Evolutionary conservation across 2,329 filamentous ascomycete species (phyloP).

Genomic region (Plenodomus biglobosus): DNA sequence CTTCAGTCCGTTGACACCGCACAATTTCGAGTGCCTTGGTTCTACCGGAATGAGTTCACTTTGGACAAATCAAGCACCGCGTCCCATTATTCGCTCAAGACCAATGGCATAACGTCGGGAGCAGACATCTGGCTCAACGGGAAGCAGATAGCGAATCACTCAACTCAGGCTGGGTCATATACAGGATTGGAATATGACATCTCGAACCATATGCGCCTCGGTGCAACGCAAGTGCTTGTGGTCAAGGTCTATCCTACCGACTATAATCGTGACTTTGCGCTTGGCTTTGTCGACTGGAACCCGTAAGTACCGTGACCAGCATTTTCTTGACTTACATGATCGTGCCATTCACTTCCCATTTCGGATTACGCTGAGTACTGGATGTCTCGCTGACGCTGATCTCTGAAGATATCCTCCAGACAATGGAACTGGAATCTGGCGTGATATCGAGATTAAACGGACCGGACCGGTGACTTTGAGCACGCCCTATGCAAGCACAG

Average conservation of each 20-base stretch:
- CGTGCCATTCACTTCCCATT: neutral
- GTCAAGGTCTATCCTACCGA: constrained; percentile 60
- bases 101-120: constrained; percentile 61
- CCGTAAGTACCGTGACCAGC: constrained; percentile 38
- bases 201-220: constrained; percentile 43
- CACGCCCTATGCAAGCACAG: constrained; percentile 32
- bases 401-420: constrained; percentile 54
- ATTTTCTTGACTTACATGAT: neutral
- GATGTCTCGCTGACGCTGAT: neutral
- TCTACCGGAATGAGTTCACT: constrained; percentile 59
- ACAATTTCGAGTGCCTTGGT: constrained; percentile 59
- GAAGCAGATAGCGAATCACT: constrained; percentile 51
- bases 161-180: constrained; percentile 59
- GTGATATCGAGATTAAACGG: constrained; percentile 58
- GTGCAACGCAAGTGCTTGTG: constrained; percentile 57
- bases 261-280: constrained; percentile 60
- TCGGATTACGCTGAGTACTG: neutral
- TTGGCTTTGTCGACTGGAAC: constrained; percentile 66
- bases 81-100: constrained; percentile 56
- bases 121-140: constrained; percentile 65
- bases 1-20: constrained; percentile 49
- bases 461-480: constrained; percentile 52
- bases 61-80: constrained; percentile 24
- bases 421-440: constrained; percentile 65
- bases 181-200: constrained; percentile 60